Percentiles rank a stretch among this genome's conserved stretches.
These are phyloP conservation scores for Epichloe brachyelytri DNA, from an alignment of 2,329 filamentous ascomycete genomes.

Conservation along the genomic window DNA sequence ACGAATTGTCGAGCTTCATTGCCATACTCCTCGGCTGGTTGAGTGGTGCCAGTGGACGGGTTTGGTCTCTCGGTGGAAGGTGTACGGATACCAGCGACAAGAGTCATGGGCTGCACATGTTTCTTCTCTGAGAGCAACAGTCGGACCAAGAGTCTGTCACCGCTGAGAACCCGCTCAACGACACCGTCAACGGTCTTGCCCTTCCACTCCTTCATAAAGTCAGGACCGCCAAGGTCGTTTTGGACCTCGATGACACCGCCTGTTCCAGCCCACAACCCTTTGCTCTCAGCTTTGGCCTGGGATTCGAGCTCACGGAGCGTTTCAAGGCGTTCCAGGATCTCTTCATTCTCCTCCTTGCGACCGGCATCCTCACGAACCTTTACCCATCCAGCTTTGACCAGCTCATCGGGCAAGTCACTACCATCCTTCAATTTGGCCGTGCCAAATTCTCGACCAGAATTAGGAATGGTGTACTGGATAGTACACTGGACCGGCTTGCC, in stretches of 20 bases:
- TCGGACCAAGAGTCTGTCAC: constrained; percentile 78
- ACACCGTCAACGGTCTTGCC: constrained; percentile 73
- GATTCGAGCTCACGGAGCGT: constrained; percentile 65
- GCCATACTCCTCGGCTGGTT: constrained; percentile 78
- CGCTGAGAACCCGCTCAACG: constrained; percentile 81
- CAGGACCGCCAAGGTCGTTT: constrained; percentile 67
- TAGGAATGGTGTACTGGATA: constrained; percentile 77
- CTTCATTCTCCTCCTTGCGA: constrained; percentile 75
- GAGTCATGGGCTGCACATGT: constrained; percentile 78
- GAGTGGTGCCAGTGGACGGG: constrained; percentile 63
- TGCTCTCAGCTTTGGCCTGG: constrained; percentile 63
- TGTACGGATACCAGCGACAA: constrained; percentile 78
- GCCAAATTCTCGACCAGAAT: constrained; percentile 78
- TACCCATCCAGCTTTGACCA: constrained; percentile 80
- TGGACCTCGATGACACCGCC: constrained; percentile 60
- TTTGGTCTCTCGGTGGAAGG: constrained; percentile 81
- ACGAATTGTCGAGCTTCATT: constrained; percentile 83
- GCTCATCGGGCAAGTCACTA: constrained; percentile 63
- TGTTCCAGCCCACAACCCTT: constrained; percentile 65
- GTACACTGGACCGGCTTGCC: constrained; percentile 81
- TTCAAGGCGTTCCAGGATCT: constrained; percentile 58
- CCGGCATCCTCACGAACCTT: constrained; percentile 92
- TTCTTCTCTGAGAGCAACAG: constrained; percentile 69
- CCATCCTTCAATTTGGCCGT: constrained; percentile 65
- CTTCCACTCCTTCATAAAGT: constrained; percentile 75